Evolutionary conservation across 1,139 yeast genomes (phyloP), one percentile per base, ranked within the genome.

Genomic region (Geotrichum candidum): DNA sequence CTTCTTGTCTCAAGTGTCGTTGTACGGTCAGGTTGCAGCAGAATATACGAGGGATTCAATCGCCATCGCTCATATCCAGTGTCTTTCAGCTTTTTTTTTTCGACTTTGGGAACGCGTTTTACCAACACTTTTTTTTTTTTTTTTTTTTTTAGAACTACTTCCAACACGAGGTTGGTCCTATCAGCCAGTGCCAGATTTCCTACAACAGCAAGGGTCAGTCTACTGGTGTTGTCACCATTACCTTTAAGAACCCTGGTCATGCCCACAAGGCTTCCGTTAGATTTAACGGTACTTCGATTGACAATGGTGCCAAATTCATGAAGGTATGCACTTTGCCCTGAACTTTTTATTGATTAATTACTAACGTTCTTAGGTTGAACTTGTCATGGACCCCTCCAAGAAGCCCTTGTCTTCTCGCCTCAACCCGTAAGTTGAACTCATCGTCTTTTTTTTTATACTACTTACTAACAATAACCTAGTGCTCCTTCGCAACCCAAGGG

Each of bases 271-370:
- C 97, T 54, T 90, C 89, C 71, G 85, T 85, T 71, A 86, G 86
- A 72, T 94, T 88, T 79, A 89, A 94, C 75, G 95, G 95, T 70
- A 95, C 96, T 51, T 91, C 97, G 70, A 89, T 94, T 70, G 99
- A 94, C 73, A 87, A 87, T 60, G 97, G 97, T 64, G 83, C 87
- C 64, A 77, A 84, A 68, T 87, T 82, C 73, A 83, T 94, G 80
- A 87, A 83, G 76, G 75, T 73, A 66, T 56, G 74, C 61, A 15
- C 13, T 52, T 45, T 35, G 15, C 23, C 27, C 15, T 1, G 18
- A 15, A n/a, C 3, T 15, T 41, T 41, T 2, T 15, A 13, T 46
- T 31, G 15, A 22, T 35, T 54, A 25, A 50, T 61, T 41, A 55
- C 66, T 53, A 63, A 61, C 61, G 50, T 56, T 18, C 50, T 41